Evolutionary conservation across 495 filamentous ascomycete species (phyloP), one percentile per base, ranked within the genome.

Genomic region (Neurospora sp.): DNA sequence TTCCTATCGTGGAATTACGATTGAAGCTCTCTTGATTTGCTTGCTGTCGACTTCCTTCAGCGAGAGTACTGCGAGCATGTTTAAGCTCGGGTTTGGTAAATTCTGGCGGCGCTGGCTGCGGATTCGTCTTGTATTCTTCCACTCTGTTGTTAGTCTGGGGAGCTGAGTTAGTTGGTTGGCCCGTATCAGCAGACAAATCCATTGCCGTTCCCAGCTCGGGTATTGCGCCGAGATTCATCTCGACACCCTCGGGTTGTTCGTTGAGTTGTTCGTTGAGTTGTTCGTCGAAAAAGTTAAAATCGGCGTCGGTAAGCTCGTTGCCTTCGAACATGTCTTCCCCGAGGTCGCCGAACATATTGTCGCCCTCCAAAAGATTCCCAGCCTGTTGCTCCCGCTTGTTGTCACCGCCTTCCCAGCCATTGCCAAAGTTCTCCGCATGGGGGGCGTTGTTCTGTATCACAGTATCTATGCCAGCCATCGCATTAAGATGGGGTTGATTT

Each of bases 211-310:
- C 76, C 20, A 76, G 69, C 5, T 76, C 79, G 6, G 74, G 41
- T 3, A 77, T 49, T 41, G 42, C 46, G n/a, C 80, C 62, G 1
- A 84, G 66, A 39, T 82, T 81, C 7, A 84, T 70, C 39, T 82
- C 85, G 6, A 77, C 75, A n/a, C 79, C 81, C 4, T 73, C 78
- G 4, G 84, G 82, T 16, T 84, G 78, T 37, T 86, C 82, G 49
- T 97, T 93, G 73, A 97, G 83, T 20, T 84, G 78, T 39, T 86
- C 82, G 44, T 97, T 93, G 73, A 97, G 83, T 20, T 84, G 78
- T 39, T 86, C 82, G 44, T 97, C 93, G 73, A 97, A 97, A 78
- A 96, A 97, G 81, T 88, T 95, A 81, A 97, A 97, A 79, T 97
- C 94, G 4, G 90, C 91, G 73, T 97, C 94, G 2, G 93, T 95